Percentiles rank a stretch among this genome's conserved stretches.
These are phyloP conservation scores for Colletotrichum aenigma DNA, from an alignment of 2,329 filamentous ascomycete genomes.

Conservation along the genomic window DNA sequence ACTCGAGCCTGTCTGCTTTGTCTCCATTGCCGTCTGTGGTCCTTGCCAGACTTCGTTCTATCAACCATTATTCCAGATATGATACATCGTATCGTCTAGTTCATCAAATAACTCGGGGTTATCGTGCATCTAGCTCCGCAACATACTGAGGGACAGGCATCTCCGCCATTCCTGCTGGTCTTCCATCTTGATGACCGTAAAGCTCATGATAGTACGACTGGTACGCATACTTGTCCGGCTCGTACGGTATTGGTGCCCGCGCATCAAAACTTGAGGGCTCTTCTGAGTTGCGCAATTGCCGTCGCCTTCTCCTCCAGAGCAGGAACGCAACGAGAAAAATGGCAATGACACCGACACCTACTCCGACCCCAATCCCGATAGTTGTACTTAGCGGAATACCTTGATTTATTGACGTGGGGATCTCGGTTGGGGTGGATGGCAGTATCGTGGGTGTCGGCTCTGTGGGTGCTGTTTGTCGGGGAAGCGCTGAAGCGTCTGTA, in stretches of 20 bases:
- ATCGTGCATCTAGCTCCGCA: not conserved
- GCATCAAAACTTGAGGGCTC: not conserved
- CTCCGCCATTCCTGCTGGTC: not conserved
- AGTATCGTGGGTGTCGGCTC: not conserved
- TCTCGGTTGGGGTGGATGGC: not conserved
- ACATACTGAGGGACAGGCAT: not conserved
- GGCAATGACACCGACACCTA: not conserved
- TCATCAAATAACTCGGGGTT: not conserved
- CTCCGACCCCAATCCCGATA: not conserved
- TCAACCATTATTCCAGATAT: not conserved
- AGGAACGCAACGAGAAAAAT: not conserved
- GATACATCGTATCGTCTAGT: not conserved
- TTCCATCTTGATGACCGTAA: not conserved
- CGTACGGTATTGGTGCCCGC: not conserved
- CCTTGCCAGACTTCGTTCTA: not conserved
- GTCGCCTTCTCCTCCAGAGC: not conserved
- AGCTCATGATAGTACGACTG: not conserved
- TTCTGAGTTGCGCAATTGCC: not conserved
- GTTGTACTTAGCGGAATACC: not conserved
- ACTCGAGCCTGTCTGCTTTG: accelerated
- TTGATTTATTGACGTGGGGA: not conserved
- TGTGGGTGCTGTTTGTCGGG: not conserved
- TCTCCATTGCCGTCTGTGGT: not conserved
- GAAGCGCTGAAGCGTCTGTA: not conserved
- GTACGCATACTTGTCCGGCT: not conserved